phyloP scores from a whole-genome alignment of 208 protist genomes.

The Phytomonas sp. region DNA sequence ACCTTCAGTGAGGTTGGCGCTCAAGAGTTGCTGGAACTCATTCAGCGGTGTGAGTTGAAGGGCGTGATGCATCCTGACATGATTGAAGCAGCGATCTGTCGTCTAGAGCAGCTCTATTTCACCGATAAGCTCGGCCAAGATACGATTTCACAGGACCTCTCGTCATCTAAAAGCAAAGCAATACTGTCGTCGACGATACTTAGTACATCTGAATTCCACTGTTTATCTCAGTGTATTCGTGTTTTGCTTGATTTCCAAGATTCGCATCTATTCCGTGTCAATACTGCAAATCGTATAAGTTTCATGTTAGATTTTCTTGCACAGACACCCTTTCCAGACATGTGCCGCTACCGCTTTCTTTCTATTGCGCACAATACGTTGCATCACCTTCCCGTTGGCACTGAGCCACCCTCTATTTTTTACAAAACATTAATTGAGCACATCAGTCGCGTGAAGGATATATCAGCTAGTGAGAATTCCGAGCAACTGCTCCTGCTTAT shows the following conservation, averaged over 20 bases:
- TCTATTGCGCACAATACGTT: constrained; percentile 22
- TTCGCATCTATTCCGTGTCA: neutral
- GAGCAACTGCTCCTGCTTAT: constrained; percentile 28
- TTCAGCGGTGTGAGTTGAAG: constrained; percentile 52
- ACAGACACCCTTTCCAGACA: neutral
- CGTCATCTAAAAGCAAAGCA: neutral
- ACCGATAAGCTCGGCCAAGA: constrained; percentile 7
- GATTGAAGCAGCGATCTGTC: constrained; percentile 35
- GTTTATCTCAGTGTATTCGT: neutral
- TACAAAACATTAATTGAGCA: constrained; percentile 36
- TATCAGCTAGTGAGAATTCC: constrained; percentile 31
- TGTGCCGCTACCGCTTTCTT: constrained; percentile 28
- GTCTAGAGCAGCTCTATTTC: constrained; percentile 38
- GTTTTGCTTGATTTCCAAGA: neutral
- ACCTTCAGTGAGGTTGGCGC: constrained; percentile 30
- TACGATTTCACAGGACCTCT: neutral
- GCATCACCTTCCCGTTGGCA: constrained; percentile 28
- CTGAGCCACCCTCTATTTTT: constrained; percentile 25
- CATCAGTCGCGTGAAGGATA: constrained; percentile 38
- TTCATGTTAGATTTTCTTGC: neutral
- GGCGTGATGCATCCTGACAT: constrained; percentile 50
- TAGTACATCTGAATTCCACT: neutral
- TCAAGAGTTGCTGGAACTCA: constrained; percentile 39
- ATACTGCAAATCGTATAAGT: neutral
- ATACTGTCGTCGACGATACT: neutral